These are phyloP conservation scores for Schizophyllum commune DNA, from an alignment of 1,284 basidiomycete species.

Conservation along the genomic window DNA sequence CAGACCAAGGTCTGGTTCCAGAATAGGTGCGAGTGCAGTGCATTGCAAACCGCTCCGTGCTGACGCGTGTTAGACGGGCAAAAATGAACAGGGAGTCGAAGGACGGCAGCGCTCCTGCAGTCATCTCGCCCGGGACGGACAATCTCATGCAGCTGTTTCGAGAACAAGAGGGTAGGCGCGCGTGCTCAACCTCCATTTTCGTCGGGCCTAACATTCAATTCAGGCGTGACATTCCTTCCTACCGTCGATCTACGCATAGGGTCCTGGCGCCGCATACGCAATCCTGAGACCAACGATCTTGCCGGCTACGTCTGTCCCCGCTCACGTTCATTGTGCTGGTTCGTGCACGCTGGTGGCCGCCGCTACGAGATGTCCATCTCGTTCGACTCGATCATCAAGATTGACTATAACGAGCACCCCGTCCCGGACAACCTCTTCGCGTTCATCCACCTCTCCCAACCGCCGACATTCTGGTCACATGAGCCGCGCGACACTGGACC, in stretches of 20 bases:
- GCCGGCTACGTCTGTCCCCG: constrained; percentile 65
- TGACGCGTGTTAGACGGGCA: constrained; percentile 46
- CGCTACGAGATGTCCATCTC: constrained; percentile 82
- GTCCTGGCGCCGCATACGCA: constrained; percentile 66
- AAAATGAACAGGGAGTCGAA: constrained; percentile 56
- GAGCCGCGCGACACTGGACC: constrained; percentile 13
- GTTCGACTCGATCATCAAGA: constrained; percentile 51
- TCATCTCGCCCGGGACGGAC: constrained; percentile 44
- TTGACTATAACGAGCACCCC: constrained; percentile 21
- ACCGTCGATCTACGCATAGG: constrained; percentile 69
- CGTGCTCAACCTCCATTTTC: constrained; percentile 7
- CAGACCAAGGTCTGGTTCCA: constrained; percentile 87
- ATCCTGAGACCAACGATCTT: constrained; percentile 43
- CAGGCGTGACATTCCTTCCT: constrained; percentile 68
- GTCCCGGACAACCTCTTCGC: constrained; percentile 41
- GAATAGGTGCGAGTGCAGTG: constrained; percentile 48
- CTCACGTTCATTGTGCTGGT: constrained; percentile 66
- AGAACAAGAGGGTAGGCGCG: constrained; percentile 58
- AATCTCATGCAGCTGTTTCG: constrained; percentile 61
- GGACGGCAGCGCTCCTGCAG: constrained; percentile 30
- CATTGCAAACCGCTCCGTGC: neutral
- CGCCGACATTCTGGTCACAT: constrained; percentile 65
- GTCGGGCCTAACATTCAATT: constrained; percentile 5
- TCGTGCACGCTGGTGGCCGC: constrained; percentile 60
- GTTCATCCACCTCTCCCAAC: constrained; percentile 52